Base-by-base conservation (phyloP, 768 basidiomycete species). In the Naganishia antarctica region DNA sequence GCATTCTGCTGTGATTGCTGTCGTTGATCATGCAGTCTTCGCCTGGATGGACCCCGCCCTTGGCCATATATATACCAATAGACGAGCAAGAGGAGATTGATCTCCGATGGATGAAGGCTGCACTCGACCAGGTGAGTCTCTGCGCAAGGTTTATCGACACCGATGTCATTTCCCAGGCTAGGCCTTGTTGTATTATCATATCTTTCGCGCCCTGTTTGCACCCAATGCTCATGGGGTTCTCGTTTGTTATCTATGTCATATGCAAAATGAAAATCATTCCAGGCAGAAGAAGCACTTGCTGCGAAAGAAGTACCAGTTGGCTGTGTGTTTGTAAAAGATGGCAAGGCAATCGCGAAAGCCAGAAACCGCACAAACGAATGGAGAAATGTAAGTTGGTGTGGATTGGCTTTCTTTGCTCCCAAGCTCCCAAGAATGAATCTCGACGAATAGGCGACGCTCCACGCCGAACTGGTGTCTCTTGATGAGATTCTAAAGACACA, bases 401-500 rank as follows among this genome's bases (percentile, higher is more conserved):
- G 51, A 46, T 28, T 58, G 28, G 23, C 66, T 12, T 29, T 9
- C n/a, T 21, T 31, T 43, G 32, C 50, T n/a, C 7, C 7, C 34
- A 37, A 37, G 34, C 15, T 7, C 8, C 7, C 34, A 37, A 31
- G 23, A 57, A 15, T 13, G n/a, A n/a, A n/a, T 29, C 21, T 45
- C 26, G n/a, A 26, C 8, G 16, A 15, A 23, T 12, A 97, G 93
- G 93, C 92, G 0, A 98, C 94, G 11, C 83, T 94, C 57, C 96
- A 99, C 72, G 94, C 96, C 40, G 96, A 99, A 78, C 85, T 99
- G 25, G 96, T 96, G 76, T 93, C 94, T 1, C 91, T 98, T 70
- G 91, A 96, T 74, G 81, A 82, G 70, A 90, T 99, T 69, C 80
- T 98, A 13, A 80, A 85, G 0, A 82, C 87, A 73, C 78, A 78